A percentile compares a stretch with the other conserved stretches of the same genome.
These are phyloP conservation scores for Thuidium tamariscinum DNA, from an alignment of 225 moss, liverwort and hornwort species.

Conservation along the genomic window DNA sequence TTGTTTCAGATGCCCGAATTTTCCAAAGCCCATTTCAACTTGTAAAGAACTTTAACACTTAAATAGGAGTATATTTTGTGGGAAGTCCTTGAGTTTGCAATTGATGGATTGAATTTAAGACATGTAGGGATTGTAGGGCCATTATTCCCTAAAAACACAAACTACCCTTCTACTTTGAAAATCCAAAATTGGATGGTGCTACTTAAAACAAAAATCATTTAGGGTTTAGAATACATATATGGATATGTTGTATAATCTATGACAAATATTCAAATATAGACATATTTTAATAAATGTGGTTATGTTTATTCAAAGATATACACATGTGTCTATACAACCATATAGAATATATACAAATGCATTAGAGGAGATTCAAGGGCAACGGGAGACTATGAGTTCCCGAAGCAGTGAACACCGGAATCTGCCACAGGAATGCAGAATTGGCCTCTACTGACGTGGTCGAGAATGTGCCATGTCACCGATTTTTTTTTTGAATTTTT, in stretches of 20 bases:
- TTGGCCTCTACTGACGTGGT: no score
- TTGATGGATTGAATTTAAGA: not conserved
- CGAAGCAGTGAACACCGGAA: no score
- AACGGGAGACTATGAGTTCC: no score
- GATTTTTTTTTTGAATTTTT: no score
- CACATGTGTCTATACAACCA: accelerated
- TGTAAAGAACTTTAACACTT: accelerated
- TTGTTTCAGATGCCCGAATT: accelerated
- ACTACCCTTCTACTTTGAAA: accelerated
- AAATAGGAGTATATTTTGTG: not conserved
- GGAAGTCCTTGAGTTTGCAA: not conserved
- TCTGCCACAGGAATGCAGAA: no score
- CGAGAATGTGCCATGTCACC: no score
- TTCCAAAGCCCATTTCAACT: accelerated
- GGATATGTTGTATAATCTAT: accelerated
- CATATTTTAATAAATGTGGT: accelerated
- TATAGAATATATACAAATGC: not conserved
- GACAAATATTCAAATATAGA: not conserved
- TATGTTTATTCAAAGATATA: not conserved
- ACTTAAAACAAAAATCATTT: no score
- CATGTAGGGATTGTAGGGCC: accelerated
- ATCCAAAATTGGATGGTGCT: not conserved
- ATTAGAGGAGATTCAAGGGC: no score
- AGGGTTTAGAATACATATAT: accelerated
- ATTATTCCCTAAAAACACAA: accelerated